Base-by-base conservation (phyloP, 2,329 filamentous ascomycete genomes). In the Monosporascus sp. region DNA sequence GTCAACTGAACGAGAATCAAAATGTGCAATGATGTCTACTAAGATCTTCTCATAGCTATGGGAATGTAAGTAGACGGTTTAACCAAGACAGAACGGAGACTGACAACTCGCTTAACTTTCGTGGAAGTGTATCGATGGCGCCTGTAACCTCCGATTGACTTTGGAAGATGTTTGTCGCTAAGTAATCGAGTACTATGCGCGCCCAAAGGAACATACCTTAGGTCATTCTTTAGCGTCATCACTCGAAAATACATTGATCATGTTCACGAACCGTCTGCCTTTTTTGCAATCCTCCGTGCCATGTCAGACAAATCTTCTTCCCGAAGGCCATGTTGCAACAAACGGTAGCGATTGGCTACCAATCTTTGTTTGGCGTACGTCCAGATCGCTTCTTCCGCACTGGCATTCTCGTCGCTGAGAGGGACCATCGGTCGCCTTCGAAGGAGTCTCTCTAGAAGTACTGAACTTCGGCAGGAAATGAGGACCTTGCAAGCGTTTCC, bases 201-300 rank as follows among this genome's bases (percentile, higher is more conserved):
- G 70, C 70, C 38, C 64, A 73, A 1, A 73, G 55, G 51, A 73
- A 73, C 69, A 73, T 73, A 2, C 69, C 71, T n/a, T 36, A 37
- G 27, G 5, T n/a, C 16, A 9, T n/a, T 5, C 26, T 7, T n/a
- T 44, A 20, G 7, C 7, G 6, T 3, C 11, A 17, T 11, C 5
- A 19, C 56, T 57, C 50, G 16, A 37, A 5, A 3, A 44, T 7
- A 41, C 19, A 8, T 24, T 44, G 5, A 22, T 20, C n/a, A n/a
- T n/a, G n/a, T n/a, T n/a, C n/a, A 24, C n/a, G 11, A 11, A 67
- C 67, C 64, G 47, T 66, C 61, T 31, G 64, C 57, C 50, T 64
- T 69, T 1, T 46, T 17, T 0, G 59, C 55, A 27, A 69, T 60
- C 1, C 47, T 37, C 2, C 6, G 3, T 1, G 56, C 52, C 1